These are phyloP conservation scores for Amauroascus verrucosus DNA, from an alignment of 2,329 filamentous ascomycete species.

Conservation along the genomic window DNA sequence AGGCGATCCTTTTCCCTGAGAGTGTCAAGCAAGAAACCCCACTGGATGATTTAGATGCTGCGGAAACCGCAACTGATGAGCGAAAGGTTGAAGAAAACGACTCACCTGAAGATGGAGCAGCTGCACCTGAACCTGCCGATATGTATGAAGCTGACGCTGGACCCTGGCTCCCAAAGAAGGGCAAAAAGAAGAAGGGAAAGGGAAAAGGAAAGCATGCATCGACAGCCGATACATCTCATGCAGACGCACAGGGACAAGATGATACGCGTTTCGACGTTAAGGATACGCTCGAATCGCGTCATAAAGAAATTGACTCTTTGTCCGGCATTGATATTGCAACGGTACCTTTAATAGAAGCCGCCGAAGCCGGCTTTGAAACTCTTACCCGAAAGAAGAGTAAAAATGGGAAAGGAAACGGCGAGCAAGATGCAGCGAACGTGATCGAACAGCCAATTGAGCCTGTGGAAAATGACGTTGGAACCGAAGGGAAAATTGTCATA, in stretches of 20 bases:
- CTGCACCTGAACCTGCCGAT: background rate
- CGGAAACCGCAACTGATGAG: background rate
- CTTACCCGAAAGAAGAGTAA: conserved; percentile 10
- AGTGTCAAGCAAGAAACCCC: background rate
- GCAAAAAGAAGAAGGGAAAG: conserved; percentile 1
- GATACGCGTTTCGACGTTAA: background rate
- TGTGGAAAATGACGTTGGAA: background rate
- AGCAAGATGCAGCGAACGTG: background rate
- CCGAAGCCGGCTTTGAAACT: background rate
- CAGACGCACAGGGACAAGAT: background rate
- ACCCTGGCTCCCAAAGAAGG: background rate
- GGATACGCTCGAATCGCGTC: background rate
- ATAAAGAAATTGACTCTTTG: background rate
- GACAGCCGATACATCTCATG: background rate
- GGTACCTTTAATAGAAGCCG: background rate
- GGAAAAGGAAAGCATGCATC: background rate
- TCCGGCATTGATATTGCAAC: background rate
- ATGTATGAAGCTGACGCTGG: background rate
- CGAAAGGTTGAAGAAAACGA: background rate
- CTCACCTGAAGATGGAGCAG: background rate
- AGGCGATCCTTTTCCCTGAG: too few species aligned
- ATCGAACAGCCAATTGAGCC: background rate
- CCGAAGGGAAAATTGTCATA: background rate
- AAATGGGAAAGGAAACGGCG: conserved; percentile 7
- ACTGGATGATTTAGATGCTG: background rate